Evolutionary conservation across 306 rosid species (phyloP), one percentile per base, ranked within the genome.

Genomic region (Quercus alba): DNA sequence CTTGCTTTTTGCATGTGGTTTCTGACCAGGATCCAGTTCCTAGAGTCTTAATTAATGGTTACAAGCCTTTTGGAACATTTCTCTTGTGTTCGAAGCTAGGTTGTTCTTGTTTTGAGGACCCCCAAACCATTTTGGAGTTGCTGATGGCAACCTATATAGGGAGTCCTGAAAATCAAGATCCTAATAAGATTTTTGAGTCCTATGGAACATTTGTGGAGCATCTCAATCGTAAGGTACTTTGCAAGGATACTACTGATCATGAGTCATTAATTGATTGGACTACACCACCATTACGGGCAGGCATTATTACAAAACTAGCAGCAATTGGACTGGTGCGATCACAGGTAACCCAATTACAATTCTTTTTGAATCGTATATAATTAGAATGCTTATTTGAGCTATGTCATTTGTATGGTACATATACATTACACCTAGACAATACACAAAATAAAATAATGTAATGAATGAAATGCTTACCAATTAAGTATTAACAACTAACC

Each of bases 41-140:
- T 3, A 81, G 80, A 61, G 11, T 13, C 57, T 80, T 81, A 35
- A 26, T 71, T 10, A n/a, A 21, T 6, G 64, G 0, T 1, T 87
- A 90, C 66, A 49, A 67, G 69, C 93, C 97, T 15, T 94, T 91
- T 13, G 98, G 98, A 30, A 92, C 90, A 72, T 87, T 89, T 73
- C 83, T 94, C 0, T n/a, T 94, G 7, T 85, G 88, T 77, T 89
- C 88, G 3, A 75, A 84, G 57, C 15, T 9, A 1, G 86, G 85
- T 5, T 78, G 85, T 81, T 57, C 93, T 77, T 91, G 88, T 74
- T 84, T 83, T 79, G 94, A 82, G 68, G 62, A 82, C 69, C 85
- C 90, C 10, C 83, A 82, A 5, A 73, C 85, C 49, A 67, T 88
- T 77, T 74, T 64, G 67, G 57, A 41, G 41, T 15, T 85, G 67